phyloP scores from a whole-genome alignment of 768 basidiomycete species.

The Termitomyces titanicus region DNA sequence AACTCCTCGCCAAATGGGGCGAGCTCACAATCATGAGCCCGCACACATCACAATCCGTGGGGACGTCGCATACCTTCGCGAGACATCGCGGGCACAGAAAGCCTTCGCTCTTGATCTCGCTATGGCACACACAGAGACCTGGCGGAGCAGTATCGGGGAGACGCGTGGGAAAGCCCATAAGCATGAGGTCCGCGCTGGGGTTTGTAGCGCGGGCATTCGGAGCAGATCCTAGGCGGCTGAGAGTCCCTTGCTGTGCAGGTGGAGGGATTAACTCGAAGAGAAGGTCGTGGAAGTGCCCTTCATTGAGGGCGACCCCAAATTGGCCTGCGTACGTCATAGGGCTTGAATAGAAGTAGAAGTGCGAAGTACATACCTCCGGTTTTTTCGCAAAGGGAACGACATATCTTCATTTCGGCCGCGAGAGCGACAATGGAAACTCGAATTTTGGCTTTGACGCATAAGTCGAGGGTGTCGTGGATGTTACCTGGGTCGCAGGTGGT shows the following conservation, averaged over 20 bases:
- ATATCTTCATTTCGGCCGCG: slow-evolving; percentile 98
- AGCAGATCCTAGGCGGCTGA: slow-evolving; percentile 44
- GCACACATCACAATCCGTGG: slow-evolving; percentile 97
- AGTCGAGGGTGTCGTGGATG: slow-evolving; percentile 91
- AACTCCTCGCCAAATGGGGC: slow-evolving; percentile 94
- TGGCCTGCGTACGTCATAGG: slow-evolving; percentile 43
- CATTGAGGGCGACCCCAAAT: slow-evolving; percentile 98
- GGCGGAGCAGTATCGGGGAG: slow-evolving; percentile 80
- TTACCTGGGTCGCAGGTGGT: slow-evolving; percentile 98
- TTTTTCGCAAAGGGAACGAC: slow-evolving; percentile 85
- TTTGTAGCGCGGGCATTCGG: slow-evolving; percentile 39
- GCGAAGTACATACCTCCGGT: slow-evolving; percentile 71
- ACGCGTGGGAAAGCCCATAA: slow-evolving; percentile 98
- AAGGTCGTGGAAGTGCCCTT: slow-evolving; percentile 94
- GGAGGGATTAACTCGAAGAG: slow-evolving; percentile 95
- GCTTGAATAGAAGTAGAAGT: slow-evolving; percentile 5
- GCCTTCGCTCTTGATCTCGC: slow-evolving; percentile 86
- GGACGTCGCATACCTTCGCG: slow-evolving; percentile 94
- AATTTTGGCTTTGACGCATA: slow-evolving; percentile 77
- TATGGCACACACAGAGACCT: slow-evolving; percentile 91
- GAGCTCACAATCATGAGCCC: slow-evolving; percentile 97
- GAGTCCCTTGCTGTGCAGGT: slow-evolving; percentile 68
- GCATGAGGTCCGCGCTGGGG: slow-evolving; percentile 87
- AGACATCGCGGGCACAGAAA: slow-evolving; percentile 94
- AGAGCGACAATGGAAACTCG: slow-evolving; percentile 92